Conservation (phyloP, 2,329 filamentous ascomycete genomes). For the Aspergillus sergii region DNA sequence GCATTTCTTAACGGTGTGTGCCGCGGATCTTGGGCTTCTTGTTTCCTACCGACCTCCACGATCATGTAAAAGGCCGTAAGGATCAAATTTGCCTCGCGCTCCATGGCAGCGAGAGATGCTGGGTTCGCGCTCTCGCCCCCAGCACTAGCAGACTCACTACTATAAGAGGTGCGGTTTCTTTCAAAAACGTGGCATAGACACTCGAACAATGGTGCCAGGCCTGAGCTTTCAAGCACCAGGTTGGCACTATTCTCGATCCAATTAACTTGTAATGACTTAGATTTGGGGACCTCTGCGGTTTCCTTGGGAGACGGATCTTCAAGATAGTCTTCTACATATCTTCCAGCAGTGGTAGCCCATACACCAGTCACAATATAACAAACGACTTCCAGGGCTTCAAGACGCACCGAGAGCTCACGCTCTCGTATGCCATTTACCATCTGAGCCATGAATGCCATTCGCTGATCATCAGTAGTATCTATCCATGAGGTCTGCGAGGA, state of each 20-base stretch:
- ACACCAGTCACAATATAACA: slow-evolving; percentile 65
- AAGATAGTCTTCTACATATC: slow-evolving; percentile 32
- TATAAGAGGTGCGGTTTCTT: slow-evolving; percentile 32
- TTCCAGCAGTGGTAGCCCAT: slow-evolving; percentile 69
- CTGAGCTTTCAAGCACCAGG: slow-evolving; percentile 39
- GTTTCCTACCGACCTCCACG: slow-evolving; percentile 44
- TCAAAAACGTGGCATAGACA: slow-evolving; percentile 44
- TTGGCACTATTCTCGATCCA: slow-evolving; percentile 50
- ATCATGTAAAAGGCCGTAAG: slow-evolving; percentile 47
- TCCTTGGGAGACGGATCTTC: slow-evolving; percentile 37
- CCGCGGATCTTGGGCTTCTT: slow-evolving; percentile 30
- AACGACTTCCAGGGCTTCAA: slow-evolving; percentile 50
- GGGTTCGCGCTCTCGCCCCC: slow-evolving; percentile 36
- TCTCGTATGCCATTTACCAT: slow-evolving; percentile 42
- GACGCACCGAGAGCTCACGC: slow-evolving; percentile 42
- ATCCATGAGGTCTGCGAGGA: slow-evolving; percentile 63
- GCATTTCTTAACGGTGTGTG: slow-evolving; percentile 31
- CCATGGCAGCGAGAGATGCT: slow-evolving; percentile 38
- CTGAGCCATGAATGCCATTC: slow-evolving; percentile 44
- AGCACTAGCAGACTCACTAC: slow-evolving; percentile 27
- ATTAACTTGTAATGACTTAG: slow-evolving; percentile 50
- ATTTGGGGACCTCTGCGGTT: slow-evolving; percentile 47
- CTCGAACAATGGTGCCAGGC: slow-evolving; percentile 39
- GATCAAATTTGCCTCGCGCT: slow-evolving; percentile 45
- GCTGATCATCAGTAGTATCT: slow-evolving; percentile 59